Evolutionary conservation across 2,329 filamentous ascomycete genomes (phyloP).

Genomic region (Paecilomyces formosus): DNA sequence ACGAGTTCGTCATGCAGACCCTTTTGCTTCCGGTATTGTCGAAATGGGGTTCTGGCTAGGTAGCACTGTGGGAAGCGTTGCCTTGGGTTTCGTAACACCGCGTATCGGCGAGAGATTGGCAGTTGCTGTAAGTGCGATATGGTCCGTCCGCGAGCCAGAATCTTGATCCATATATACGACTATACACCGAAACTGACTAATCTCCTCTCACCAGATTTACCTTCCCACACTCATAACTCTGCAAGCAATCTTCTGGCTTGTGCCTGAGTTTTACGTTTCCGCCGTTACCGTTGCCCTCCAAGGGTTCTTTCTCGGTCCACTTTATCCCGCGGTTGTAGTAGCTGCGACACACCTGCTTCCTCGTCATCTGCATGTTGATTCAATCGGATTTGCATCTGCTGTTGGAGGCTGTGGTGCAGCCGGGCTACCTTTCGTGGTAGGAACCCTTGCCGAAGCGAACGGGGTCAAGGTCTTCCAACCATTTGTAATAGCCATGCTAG

Average conservation of each 20-base stretch:
- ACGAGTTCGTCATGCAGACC: slow-evolving; percentile 58
- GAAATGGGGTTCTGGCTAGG: slow-evolving; percentile 81
- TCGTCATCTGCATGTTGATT: slow-evolving; percentile 64
- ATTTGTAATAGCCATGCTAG: slow-evolving; percentile 49
- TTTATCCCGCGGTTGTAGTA: slow-evolving; percentile 70
- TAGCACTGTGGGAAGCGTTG: slow-evolving; percentile 64
- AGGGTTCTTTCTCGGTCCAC: slow-evolving; percentile 72
- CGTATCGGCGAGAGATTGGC: slow-evolving; percentile 59
- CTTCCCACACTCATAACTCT: slow-evolving; percentile 56
- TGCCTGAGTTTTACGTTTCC: slow-evolving; percentile 67
- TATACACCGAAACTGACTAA: background rate
- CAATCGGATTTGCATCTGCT: slow-evolving; percentile 72
- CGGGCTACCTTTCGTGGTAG: slow-evolving; percentile 37
- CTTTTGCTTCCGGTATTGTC: slow-evolving; percentile 67
- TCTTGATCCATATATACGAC: background rate
- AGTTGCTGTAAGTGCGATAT: slow-evolving; percentile 34
- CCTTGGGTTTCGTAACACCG: slow-evolving; percentile 70
- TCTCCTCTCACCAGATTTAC: slow-evolving; percentile 42
- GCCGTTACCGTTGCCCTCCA: slow-evolving; percentile 63
- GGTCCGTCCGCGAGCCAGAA: background rate
- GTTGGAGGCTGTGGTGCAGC: slow-evolving; percentile 65
- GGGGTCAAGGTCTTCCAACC: slow-evolving; percentile 56
- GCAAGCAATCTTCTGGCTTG: slow-evolving; percentile 72
- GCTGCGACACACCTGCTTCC: slow-evolving; percentile 68
- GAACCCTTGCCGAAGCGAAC: slow-evolving; percentile 45